These are phyloP conservation scores for Calocybe indica DNA, from an alignment of 768 basidiomycete genomes.

Conservation along the genomic window DNA sequence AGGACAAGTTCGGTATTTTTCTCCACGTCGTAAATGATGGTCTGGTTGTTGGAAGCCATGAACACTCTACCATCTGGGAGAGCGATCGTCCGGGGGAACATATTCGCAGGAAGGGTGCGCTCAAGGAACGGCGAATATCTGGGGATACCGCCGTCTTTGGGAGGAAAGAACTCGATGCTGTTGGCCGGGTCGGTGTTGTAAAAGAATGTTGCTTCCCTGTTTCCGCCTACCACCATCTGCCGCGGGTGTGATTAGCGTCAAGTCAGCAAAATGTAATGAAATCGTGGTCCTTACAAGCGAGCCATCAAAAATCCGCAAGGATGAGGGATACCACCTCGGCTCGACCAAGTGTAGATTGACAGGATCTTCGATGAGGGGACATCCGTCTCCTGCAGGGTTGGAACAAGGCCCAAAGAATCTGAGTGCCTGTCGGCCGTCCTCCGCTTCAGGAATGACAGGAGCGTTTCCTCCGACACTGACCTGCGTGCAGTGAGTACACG, in stretches of 20 bases:
- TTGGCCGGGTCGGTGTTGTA: constrained; percentile 54
- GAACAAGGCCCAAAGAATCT: constrained; percentile 34
- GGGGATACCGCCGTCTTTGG: constrained; percentile 30
- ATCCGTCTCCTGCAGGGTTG: constrained; percentile 18
- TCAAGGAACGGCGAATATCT: constrained; percentile 20
- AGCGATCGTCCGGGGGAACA: constrained; percentile 18
- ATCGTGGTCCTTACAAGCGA: constrained; percentile 26
- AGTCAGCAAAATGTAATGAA: constrained; percentile 4
- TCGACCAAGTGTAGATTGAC: constrained; percentile 25
- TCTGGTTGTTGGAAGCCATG: constrained; percentile 33
- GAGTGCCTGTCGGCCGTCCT: constrained; percentile 28
- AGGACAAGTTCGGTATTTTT: constrained; percentile 30
- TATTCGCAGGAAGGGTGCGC: constrained; percentile 14
- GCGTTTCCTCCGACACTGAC: constrained; percentile 24
- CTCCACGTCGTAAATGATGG: constrained; percentile 36
- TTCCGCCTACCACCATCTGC: constrained; percentile 16
- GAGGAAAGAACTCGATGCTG: constrained; percentile 39
- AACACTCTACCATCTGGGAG: constrained; percentile 38
- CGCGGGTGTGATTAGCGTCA: background rate
- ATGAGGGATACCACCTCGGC: constrained; percentile 36
- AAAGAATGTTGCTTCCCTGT: constrained; percentile 12
- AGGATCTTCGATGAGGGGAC: constrained; percentile 31
- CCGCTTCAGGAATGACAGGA: constrained; percentile 19
- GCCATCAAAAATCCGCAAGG: constrained; percentile 26
- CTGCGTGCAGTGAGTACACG: constrained; percentile 8